Base-by-base conservation (phyloP, 495 filamentous ascomycete species). In the Aspergillus nidulans region DNA sequence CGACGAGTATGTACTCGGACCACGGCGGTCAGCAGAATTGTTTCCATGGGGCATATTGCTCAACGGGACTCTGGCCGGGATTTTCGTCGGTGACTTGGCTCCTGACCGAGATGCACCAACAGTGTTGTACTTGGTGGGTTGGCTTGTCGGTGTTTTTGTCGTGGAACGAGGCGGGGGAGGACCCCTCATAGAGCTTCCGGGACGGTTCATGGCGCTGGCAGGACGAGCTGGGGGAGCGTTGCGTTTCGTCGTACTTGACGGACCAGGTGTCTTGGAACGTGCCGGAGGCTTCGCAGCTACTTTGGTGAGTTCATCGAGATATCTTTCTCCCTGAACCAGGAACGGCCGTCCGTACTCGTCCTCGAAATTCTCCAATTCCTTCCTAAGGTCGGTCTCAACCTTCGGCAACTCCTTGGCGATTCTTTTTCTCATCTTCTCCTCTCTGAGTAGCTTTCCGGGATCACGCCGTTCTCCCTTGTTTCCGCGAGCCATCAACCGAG, bases 391-490 rank as follows among this genome's bases (percentile, higher is more conserved):
- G 0, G 78, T 77, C 49, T 91, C 88, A 15, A 99, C 77, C 69
- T 94, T 97, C 6, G 94, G 94, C 40, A 99, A 77, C 59, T 99
- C 94, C 70, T 97, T 97, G 15, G 90, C 79, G 54, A 97, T 95
- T 23, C 91, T 78, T 80, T 97, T 99, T 38, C 94, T 83, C 90
- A 96, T 94, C 79, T 96, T 97, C 74, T 99, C 94, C 65, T 99
- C 94, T 21, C 94, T 81, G 25, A 99, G 75, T n/a, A 99, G 77
- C 68, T 95, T 90, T 24, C 90, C 91, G 0, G 94, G 94, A 68
- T 99, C 94, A 61, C 94, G 87, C 63, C 83, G 85, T 68, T 96
- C 91, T 46, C 91, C 88, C 71, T 92, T 96, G 52, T 86, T 84
- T 2, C 92, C 92, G 36, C 91, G 88, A 55, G 81, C 80, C 84